Percentiles rank a stretch among this genome's conserved stretches.
Conservation (phyloP, 257 asterid genomes). For the Ophiorrhiza pumila region DNA sequence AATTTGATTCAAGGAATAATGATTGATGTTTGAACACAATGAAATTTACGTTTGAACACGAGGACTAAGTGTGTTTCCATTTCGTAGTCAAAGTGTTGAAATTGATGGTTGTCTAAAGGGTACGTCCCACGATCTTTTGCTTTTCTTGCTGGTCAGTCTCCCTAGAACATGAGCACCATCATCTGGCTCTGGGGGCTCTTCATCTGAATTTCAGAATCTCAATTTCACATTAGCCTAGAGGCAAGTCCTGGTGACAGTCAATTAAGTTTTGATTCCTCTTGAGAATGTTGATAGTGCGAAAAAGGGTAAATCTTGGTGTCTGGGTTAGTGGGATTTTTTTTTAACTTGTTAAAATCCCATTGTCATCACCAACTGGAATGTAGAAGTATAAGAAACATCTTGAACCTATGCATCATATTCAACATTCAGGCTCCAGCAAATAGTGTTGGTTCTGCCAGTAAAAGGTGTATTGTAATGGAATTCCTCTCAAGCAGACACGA, state of each 20-base stretch:
- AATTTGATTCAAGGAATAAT: not conserved
- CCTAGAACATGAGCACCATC: not conserved
- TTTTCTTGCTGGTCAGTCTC: not conserved
- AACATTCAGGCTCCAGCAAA: too few relatives aligned
- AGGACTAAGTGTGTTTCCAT: not conserved
- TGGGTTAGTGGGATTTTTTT: not conserved
- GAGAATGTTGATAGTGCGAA: not conserved
- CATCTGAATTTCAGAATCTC: not conserved
- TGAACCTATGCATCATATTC: too few relatives aligned
- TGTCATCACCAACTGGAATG: too few relatives aligned
- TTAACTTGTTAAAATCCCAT: not conserved
- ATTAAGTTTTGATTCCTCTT: not conserved
- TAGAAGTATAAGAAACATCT: not conserved
- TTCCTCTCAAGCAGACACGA: not conserved
- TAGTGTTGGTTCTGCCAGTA: not conserved
- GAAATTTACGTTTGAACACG: too few relatives aligned
- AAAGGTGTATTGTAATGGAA: not conserved
- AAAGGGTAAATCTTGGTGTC: not conserved
- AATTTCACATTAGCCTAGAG: not conserved
- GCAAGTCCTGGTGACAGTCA: not conserved
- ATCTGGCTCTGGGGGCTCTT: not conserved
- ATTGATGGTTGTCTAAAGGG: not conserved
- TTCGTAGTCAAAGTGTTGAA: not conserved
- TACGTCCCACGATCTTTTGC: not conserved
- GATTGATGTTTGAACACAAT: constrained; percentile 6